Percentiles rank a stretch among this genome's conserved stretches.
phyloP scores from a whole-genome alignment of 176 grass and related monocot genomes.

The Otatea glauca region DNA sequence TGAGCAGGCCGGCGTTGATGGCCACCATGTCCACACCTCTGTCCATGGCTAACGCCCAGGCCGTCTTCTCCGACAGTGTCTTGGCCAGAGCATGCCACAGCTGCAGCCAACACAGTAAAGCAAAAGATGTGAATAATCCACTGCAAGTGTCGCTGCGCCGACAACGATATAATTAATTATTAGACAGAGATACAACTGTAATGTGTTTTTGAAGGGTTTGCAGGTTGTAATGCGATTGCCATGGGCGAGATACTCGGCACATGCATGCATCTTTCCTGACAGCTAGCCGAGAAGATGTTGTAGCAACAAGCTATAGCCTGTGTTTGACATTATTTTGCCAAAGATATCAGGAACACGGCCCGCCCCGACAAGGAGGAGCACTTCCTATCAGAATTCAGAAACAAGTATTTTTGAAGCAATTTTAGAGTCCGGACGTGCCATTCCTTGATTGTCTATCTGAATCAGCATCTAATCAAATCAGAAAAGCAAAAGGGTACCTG shows the following conservation, averaged over 20 bases:
- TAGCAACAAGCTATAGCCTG: too few species aligned
- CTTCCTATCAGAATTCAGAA: not conserved
- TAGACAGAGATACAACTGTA: too few species aligned
- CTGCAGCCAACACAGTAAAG: slow-evolving; percentile 36
- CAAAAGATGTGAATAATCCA: not conserved
- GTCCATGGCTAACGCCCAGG: slow-evolving; percentile 98
- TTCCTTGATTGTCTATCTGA: not conserved
- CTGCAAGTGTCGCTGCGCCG: not conserved
- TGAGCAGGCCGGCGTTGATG: slow-evolving; percentile 75
- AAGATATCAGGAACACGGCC: too few species aligned
- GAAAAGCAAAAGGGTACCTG: not conserved
- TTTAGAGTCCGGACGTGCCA: not conserved
- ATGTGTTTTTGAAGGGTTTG: not conserved
- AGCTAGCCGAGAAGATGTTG: too few species aligned
- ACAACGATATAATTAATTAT: not conserved
- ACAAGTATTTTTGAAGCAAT: not conserved
- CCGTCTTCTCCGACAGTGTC: slow-evolving; percentile 91
- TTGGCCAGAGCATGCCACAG: slow-evolving; percentile 92
- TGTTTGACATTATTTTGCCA: too few species aligned
- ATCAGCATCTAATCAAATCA: not conserved
- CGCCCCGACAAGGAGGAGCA: not conserved
- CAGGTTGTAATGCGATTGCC: not conserved
- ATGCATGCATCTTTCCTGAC: not conserved
- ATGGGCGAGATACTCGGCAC: not conserved
- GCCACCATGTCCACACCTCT: slow-evolving; percentile 92